Percentiles rank a stretch among this genome's conserved stretches.
phyloP scores from a whole-genome alignment of 257 asterid species.

The Solanum habrochaites region DNA sequence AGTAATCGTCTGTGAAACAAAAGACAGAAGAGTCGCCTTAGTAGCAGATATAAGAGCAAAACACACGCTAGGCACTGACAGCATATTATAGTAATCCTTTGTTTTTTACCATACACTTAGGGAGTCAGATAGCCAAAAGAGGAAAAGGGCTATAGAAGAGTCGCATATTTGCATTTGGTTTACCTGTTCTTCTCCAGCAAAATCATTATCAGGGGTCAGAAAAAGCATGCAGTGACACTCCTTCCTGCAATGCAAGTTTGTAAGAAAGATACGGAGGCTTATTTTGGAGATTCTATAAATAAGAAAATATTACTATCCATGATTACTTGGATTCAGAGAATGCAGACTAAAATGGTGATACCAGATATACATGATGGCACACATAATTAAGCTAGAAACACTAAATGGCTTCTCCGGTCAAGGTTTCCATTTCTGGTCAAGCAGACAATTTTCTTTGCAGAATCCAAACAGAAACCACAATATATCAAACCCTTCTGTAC shows the following conservation, averaged over 20 bases:
- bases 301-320: not conserved
- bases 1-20: conserved; percentile 45
- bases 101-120: not conserved
- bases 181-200: conserved; percentile 94
- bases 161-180: not conserved
- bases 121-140: not conserved
- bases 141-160: not conserved
- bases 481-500: not conserved
- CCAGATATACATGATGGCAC: not conserved
- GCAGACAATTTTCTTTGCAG: not conserved
- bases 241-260: conserved; percentile 34
- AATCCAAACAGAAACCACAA: not conserved
- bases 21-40: not conserved
- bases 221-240: conserved; percentile 98
- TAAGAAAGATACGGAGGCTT: not conserved
- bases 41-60: not conserved
- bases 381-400: not conserved
- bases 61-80: not conserved
- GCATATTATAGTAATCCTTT: not conserved
- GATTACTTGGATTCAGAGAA: not conserved
- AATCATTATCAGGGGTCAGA: conserved; percentile 77
- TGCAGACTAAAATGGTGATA: not conserved
- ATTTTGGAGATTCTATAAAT: not conserved
- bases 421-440: not conserved
- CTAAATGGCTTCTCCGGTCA: not conserved